Evolutionary conservation across 2,329 filamentous ascomycete genomes (phyloP), one percentile per base, ranked within the genome.

Genomic region (Colletotrichum musae): DNA sequence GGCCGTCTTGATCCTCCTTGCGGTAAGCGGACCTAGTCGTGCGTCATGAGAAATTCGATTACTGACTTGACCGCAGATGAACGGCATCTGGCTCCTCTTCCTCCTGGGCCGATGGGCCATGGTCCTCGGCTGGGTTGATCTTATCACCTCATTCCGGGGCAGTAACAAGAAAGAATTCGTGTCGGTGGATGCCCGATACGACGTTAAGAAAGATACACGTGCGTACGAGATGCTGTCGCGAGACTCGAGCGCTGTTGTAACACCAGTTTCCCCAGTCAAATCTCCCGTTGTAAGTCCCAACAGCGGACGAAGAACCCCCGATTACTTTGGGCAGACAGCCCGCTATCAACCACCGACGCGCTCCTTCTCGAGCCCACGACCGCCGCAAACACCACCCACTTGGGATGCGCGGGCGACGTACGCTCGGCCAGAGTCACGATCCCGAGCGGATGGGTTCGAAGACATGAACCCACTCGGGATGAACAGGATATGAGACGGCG

Each of bases 81-180:
- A 95, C 72, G 95, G 95, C 7, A 83, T 98, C 56, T 97, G 95
- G 90, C 89, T 93, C 58, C 87, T 97, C 66, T 80, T 97, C 63
- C 89, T 98, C 68, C 89, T 98, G 39, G 92, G 93, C 45, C 92
- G 95, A 60, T 90, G 89, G 79, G 92, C 93, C n/a, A 97, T 98
- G 91, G 84, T 97, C 64, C 88, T 85, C 3, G 96, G 93, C 71
- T 99, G 96, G 96, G 73, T 85, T 50, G 91, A 97, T 28, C 81
- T 95, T 50, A 79, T 91, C 73, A 83, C 79, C 63, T 78, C 80
- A 45, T 76, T 83, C 57, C 81, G 89, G 70, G 80, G 82, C 43
- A 82, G 84, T 61, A 84, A 81, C 68, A 89, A 92, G 77, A 89
- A 89, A 74, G 95, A 98, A 79, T 98, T 98, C 75, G 93, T 97